Percentiles rank a stretch among this genome's conserved stretches.
phyloP scores from a whole-genome alignment of 2,329 filamentous ascomycete species.

The Xylariaceae sp. region DNA sequence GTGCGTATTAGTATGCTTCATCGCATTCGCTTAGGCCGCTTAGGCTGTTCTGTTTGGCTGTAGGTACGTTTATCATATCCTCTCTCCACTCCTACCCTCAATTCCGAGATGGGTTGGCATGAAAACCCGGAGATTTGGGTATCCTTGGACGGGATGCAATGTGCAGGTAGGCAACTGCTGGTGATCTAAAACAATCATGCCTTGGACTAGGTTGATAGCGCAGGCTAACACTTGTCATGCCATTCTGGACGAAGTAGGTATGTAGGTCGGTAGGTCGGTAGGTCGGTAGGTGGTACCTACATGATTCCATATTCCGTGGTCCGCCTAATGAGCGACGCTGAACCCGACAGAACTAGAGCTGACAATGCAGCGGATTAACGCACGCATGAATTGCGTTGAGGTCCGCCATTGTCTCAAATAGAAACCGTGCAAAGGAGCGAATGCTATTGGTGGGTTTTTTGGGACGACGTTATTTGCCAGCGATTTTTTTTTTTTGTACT shows the following conservation, averaged over 20 bases:
- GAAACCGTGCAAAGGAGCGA: slow-evolving; percentile 8
- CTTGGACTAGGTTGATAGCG: background rate
- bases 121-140: slow-evolving; percentile 15
- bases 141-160: background rate
- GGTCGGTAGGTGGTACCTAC: background rate
- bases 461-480: slow-evolving; percentile 12
- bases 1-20: background rate
- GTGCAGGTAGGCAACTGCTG: background rate
- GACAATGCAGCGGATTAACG: slow-evolving; percentile 19
- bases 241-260: background rate
- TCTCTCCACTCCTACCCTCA: background rate
- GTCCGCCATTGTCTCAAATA: slow-evolving; percentile 18
- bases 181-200: background rate
- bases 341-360: slow-evolving; percentile 23
- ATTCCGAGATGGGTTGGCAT: slow-evolving; percentile 11
- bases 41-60: background rate
- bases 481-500: background rate
- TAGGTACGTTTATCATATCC: background rate
- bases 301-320: slow-evolving; percentile 8
- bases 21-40: background rate
- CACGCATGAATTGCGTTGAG: background rate
- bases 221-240: background rate
- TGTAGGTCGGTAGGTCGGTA: background rate
- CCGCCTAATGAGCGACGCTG: slow-evolving; percentile 21
- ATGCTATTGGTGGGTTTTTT: slow-evolving; percentile 11